phyloP scores from a whole-genome alignment of 768 basidiomycete species.

The Tephrocybe rancida region DNA sequence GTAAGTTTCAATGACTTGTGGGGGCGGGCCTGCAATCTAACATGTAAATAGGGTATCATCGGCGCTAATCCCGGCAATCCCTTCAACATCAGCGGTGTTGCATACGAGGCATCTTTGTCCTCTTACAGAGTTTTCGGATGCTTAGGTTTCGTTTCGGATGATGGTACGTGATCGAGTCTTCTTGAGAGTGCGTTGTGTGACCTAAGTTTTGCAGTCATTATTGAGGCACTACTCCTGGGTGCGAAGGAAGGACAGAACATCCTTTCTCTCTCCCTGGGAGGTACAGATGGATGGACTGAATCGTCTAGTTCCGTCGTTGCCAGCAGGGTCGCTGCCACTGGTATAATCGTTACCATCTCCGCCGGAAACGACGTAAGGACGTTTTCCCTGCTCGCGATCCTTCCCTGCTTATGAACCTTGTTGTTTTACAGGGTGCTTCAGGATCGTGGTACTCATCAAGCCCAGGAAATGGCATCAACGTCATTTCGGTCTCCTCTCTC shows the following conservation, averaged over 20 bases:
- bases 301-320: conserved; percentile 55
- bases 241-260: conserved; percentile 59
- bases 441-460: conserved; percentile 65
- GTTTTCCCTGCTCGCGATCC: not conserved
- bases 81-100: conserved; percentile 73
- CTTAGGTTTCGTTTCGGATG: conserved; percentile 46
- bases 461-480: conserved; percentile 55
- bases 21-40: conserved; percentile 14
- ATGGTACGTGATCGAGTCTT: conserved; percentile 39
- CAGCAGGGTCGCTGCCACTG: conserved; percentile 55
- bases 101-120: conserved; percentile 57
- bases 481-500: conserved; percentile 57
- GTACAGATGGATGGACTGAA: conserved; percentile 66
- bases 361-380: conserved; percentile 52
- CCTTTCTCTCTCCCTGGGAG: conserved; percentile 68
- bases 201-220: conserved; percentile 25
- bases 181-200: not conserved
- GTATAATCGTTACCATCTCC: conserved; percentile 64
- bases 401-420: not conserved
- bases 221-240: conserved; percentile 55
- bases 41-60: conserved; percentile 51
- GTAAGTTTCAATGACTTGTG: conserved; percentile 25
- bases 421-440: conserved; percentile 39
- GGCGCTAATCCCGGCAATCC: conserved; percentile 60
- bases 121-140: conserved; percentile 68